Evolutionary conservation across 257 asterid species (phyloP), one percentile per base, ranked within the genome.

Genomic region (Primulina tabacum): DNA sequence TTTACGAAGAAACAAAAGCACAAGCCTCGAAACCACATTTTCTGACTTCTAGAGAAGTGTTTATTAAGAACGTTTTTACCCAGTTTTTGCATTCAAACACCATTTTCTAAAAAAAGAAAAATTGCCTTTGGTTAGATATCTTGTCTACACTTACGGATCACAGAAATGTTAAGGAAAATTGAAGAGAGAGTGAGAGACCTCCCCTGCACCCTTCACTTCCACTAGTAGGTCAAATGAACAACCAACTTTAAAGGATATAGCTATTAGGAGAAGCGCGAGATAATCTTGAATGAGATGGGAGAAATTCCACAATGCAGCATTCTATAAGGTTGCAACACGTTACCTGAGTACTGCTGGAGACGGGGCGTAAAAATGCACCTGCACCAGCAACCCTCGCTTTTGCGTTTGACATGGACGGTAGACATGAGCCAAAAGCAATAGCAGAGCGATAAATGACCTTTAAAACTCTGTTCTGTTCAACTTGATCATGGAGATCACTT

Each of bases 381-480:
- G 98, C 97, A 40, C 89, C 98, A 26, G 82, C 98, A 67, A 92
- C 96, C 71, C 79, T 85, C 61, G 96, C 97, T 79, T 80, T 92
- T 4, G 96, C 96, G 72, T 83, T 84, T 72, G 92, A 86, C 28
- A 92, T 84, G 20, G 96, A 89, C 20, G 98, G 95, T 65, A 89
- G 75, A 65, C 89, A 95, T 79, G 97, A 87, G 62, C 95, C 89
- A 52, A 92, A 82, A 47, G 92, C 96, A 74, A 89, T 80, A 75
- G 98, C 97, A 62, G 97, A 92, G 38, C 92, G 92, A 73, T 79
- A 89, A 35, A 92, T 80, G 65, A 84, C 87, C 57, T 83, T 88
- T 65, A 88, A 78, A 56, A 89, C 87, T 74, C 83, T 76, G 73
- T 82, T 88, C 53, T 84, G 88, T 76, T 88, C 96, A 63, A 92